Evolutionary conservation across 306 rosid species (phyloP).

Genomic region (Purshia tridentata): DNA sequence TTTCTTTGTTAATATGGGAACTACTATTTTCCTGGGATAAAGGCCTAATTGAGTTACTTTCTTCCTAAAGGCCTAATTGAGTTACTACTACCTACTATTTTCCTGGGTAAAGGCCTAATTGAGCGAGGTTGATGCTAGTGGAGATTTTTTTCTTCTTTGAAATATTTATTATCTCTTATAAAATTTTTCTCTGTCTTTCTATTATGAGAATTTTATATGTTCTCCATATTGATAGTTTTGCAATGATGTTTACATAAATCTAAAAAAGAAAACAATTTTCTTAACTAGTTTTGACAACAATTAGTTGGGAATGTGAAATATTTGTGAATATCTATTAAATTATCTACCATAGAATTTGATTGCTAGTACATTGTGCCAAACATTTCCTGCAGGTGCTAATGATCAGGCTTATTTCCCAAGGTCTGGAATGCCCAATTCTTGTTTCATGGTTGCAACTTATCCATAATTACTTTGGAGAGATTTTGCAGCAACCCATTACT

Average conservation of each 20-base stretch:
- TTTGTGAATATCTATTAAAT: not conserved
- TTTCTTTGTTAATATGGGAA: not conserved
- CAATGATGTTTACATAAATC: not conserved
- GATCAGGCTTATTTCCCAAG: slow-evolving; percentile 66
- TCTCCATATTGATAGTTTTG: not conserved
- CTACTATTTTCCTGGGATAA: not conserved
- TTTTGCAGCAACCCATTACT: slow-evolving; percentile 45
- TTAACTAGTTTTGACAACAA: not conserved
- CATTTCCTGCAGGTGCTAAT: slow-evolving; percentile 58
- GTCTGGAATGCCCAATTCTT: slow-evolving; percentile 39
- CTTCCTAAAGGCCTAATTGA: not conserved
- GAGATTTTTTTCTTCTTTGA: not conserved
- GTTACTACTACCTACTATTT: not conserved
- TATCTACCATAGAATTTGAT: not conserved
- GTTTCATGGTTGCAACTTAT: slow-evolving; percentile 74
- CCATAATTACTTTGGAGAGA: slow-evolving; percentile 52
- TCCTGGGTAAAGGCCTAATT: not conserved
- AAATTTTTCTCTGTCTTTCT: not conserved
- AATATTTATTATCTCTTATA: not conserved
- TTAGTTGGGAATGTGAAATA: not conserved
- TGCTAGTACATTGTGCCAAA: slow-evolving; percentile 9
- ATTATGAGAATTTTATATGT: not conserved
- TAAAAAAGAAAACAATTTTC: not conserved
- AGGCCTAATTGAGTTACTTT: not conserved
- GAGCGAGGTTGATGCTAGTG: not conserved